Evolutionary conservation across 1,284 basidiomycete species (phyloP).

Genomic region (Austroboletus olivaceoglutinosus): DNA sequence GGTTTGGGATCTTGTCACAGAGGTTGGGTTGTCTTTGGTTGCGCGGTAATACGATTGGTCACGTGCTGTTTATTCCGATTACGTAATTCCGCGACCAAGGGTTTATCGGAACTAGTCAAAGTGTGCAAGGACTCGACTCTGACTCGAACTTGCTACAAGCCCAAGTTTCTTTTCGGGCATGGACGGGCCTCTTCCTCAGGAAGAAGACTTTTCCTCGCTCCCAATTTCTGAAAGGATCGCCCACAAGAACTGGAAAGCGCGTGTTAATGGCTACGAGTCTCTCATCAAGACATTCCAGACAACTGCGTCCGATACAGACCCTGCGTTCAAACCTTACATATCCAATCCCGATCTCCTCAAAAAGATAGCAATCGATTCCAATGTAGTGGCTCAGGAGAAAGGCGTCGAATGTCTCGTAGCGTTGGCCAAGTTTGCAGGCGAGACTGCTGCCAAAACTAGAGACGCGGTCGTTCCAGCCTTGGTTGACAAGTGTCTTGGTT

Average conservation of each 20-base stretch:
- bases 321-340: conserved; percentile 88
- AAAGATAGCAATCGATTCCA: conserved; percentile 87
- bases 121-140: conserved; percentile 12
- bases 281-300: conserved; percentile 84
- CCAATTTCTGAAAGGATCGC: conserved; percentile 80
- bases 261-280: conserved; percentile 89
- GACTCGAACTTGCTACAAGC: conserved; percentile 2
- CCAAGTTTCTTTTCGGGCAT: conserved; percentile 42
- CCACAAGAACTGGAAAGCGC: conserved; percentile 99
- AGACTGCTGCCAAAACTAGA: conserved; percentile 79
- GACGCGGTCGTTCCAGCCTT: conserved; percentile 83
- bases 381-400: conserved; percentile 98
- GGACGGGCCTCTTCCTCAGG: conserved; percentile 87
- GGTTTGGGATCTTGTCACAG: conserved; percentile 56
- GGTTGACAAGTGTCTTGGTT: conserved; percentile 96
- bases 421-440: conserved; percentile 90
- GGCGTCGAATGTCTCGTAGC: conserved; percentile 85
- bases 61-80: conserved; percentile 26
- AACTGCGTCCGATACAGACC: conserved; percentile 90
- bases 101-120: conserved; percentile 9
- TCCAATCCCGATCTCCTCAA: conserved; percentile 77
- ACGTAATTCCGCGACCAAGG: conserved; percentile 19
- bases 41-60: conserved; percentile 34
- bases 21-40: conserved; percentile 56
- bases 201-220: conserved; percentile 90